Percentiles rank a stretch among this genome's conserved stretches.
These are phyloP conservation scores for Metschnikowia orientalis DNA, from an alignment of 805 yeast species.

Conservation along the genomic window DNA sequence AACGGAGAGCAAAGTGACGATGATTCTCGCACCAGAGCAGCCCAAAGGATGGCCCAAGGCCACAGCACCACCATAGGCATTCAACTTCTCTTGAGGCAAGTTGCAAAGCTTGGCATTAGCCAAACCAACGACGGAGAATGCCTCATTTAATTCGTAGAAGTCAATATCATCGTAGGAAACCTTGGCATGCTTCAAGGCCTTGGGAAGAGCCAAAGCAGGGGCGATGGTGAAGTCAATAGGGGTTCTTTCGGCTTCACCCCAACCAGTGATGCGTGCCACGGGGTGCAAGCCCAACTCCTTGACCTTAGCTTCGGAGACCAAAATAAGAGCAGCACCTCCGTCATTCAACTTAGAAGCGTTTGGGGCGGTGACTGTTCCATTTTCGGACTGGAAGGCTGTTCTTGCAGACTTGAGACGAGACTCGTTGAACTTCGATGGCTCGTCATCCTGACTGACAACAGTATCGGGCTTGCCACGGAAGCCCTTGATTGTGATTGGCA, in stretches of 20 bases:
- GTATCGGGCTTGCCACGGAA: slow-evolving; percentile 82
- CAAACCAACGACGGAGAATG: slow-evolving; percentile 93
- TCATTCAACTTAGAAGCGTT: slow-evolving; percentile 95
- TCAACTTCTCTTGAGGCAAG: slow-evolving; percentile 63
- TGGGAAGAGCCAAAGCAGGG: slow-evolving; percentile 92
- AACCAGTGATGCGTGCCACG: slow-evolving; percentile 80
- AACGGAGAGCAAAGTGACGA: slow-evolving; percentile 79
- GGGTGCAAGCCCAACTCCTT: slow-evolving; percentile 86
- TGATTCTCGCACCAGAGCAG: slow-evolving; percentile 91
- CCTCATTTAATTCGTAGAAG: slow-evolving; percentile 94
- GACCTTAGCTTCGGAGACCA: slow-evolving; percentile 80
- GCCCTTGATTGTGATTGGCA: slow-evolving; percentile 87
- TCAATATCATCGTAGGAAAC: slow-evolving; percentile 65
- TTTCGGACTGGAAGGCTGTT: slow-evolving; percentile 89
- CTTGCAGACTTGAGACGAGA: slow-evolving; percentile 75
- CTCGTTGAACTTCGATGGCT: slow-evolving; percentile 72
- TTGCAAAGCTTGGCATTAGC: slow-evolving; percentile 75
- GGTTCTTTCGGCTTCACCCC: slow-evolving; percentile 98
- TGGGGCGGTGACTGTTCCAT: slow-evolving; percentile 96
- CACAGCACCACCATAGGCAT: slow-evolving; percentile 94
- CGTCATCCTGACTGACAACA: slow-evolving; percentile 76
- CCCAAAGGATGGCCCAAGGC: slow-evolving; percentile 95
- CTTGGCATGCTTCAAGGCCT: slow-evolving; percentile 87
- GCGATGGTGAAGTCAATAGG: slow-evolving; percentile 96
- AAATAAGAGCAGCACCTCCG: slow-evolving; percentile 94